Evolutionary conservation across 1,284 basidiomycete genomes (phyloP).

Genomic region (Fomitopsis pinicola): DNA sequence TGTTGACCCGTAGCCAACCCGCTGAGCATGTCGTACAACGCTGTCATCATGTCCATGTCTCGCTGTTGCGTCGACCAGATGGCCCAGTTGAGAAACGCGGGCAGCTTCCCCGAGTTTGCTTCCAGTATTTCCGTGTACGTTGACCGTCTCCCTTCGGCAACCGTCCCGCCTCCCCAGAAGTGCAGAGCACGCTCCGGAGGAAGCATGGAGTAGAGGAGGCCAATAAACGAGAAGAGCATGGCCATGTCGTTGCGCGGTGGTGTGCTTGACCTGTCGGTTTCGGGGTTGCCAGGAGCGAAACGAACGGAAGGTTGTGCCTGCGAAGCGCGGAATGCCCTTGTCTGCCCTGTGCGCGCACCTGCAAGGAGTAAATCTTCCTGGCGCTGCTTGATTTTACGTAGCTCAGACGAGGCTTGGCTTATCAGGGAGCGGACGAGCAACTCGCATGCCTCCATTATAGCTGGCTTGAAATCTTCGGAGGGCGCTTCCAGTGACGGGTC

Average conservation of each 20-base stretch:
- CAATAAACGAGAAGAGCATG: conserved; percentile 79
- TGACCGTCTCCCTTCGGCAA: conserved; percentile 32
- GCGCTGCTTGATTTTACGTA: conserved; percentile 87
- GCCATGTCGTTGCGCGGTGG: conserved; percentile 79
- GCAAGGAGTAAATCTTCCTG: conserved; percentile 83
- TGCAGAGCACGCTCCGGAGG: conserved; percentile 75
- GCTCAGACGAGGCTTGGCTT: conserved; percentile 77
- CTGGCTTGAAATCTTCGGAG: conserved; percentile 59
- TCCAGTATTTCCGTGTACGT: conserved; percentile 57
- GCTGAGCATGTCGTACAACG: conserved; percentile 84
- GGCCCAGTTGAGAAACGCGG: conserved; percentile 83
- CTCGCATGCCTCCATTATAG: conserved; percentile 69
- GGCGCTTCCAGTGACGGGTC: conserved; percentile 58
- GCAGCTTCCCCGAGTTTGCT: conserved; percentile 59
- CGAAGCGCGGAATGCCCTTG: conserved; percentile 45
- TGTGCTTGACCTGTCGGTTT: conserved; percentile 21
- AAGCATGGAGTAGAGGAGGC: conserved; percentile 72
- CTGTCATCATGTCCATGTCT: conserved; percentile 68
- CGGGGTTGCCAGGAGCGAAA: conserved; percentile 27
- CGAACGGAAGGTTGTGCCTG: conserved; percentile 24
- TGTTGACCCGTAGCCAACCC: conserved; percentile 83
- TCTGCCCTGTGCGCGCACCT: conserved; percentile 54
- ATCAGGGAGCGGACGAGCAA: conserved; percentile 70
- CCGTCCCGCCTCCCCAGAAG: conserved; percentile 76
- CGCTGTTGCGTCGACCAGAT: conserved; percentile 79